These are phyloP conservation scores for Pycnococcus provasolii DNA, from an alignment of 139 green algal species.

Conservation along the genomic window DNA sequence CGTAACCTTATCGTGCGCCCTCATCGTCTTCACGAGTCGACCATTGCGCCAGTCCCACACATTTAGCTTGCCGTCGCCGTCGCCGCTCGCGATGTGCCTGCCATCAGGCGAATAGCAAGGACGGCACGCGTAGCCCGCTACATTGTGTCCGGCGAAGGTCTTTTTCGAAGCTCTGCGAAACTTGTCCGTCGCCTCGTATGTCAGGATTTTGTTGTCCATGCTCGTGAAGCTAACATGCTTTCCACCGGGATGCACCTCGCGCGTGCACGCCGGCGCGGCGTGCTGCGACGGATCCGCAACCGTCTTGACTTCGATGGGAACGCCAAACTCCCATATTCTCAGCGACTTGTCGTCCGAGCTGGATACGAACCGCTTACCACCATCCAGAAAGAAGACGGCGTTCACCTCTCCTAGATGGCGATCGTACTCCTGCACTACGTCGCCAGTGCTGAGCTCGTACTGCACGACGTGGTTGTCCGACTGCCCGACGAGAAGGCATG, in stretches of 20 bases:
- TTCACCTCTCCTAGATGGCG: conserved; percentile 95
- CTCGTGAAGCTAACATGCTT: conserved; percentile 35
- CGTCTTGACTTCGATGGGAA: conserved; percentile 67
- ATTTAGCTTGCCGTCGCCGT: conserved; percentile 76
- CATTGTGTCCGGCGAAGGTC: conserved; percentile 49
- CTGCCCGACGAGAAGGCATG: conserved; percentile 81
- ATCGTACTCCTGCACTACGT: conserved; percentile 89
- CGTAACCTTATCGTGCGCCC: conserved; percentile 83
- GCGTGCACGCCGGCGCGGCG: conserved; percentile 69
- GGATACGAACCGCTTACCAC: conserved; percentile 42
- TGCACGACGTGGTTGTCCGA: conserved; percentile 79
- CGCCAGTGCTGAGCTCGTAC: conserved; percentile 75
- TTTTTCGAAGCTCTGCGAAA: conserved; percentile 93
- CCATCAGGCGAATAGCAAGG: conserved; percentile 61
- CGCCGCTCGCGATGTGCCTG: conserved; percentile 66
- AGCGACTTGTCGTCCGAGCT: conserved; percentile 89
- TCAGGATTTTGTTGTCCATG: conserved; percentile 71
- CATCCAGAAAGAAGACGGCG: conserved; percentile 94
- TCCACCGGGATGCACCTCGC: conserved; percentile 37
- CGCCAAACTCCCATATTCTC: conserved; percentile 95
- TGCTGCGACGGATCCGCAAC: conserved; percentile 91
- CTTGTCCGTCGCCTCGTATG: conserved; percentile 71
- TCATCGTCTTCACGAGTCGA: conserved; percentile 25
- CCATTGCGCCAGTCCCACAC: conserved; percentile 85
- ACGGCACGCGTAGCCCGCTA: conserved; percentile 80